Conservation (phyloP, 495 filamentous ascomycete species). For the Penicillium chermesinum region DNA sequence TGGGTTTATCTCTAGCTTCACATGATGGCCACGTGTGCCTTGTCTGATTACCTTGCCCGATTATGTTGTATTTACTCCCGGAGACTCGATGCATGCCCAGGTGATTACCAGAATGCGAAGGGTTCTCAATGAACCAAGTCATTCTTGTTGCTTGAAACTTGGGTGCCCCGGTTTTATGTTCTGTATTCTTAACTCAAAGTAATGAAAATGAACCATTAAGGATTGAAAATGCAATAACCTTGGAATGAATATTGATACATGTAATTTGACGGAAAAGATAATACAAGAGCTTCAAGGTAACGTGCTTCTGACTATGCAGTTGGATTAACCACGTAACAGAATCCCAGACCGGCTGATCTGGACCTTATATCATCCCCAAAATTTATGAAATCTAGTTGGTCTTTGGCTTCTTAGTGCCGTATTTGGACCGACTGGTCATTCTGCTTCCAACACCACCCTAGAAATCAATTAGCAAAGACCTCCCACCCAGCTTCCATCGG, state of each 20-base stretch:
- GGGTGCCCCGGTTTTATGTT: too few species aligned
- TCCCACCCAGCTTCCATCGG: too few species aligned
- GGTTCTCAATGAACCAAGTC: slow-evolving; percentile 7
- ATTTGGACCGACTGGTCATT: slow-evolving; percentile 84
- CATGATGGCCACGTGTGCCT: slow-evolving; percentile 5
- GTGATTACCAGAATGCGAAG: slow-evolving; percentile 18
- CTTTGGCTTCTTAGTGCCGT: slow-evolving; percentile 98
- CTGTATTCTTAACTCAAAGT: too few species aligned
- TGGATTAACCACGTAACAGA: background rate
- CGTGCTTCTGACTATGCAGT: background rate
- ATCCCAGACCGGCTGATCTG: background rate
- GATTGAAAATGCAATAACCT: slow-evolving; percentile 3
- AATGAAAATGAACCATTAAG: too few species aligned
- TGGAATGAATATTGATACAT: slow-evolving; percentile 11
- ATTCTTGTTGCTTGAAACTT: too few species aligned
- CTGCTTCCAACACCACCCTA: slow-evolving; percentile 88
- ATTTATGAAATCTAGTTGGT: slow-evolving; percentile 29
- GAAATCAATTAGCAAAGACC: slow-evolving; percentile 12
- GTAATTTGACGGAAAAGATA: slow-evolving; percentile 9
- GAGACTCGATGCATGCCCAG: slow-evolving; percentile 21
- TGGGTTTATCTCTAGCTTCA: background rate
- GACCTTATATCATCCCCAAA: background rate
- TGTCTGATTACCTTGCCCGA: slow-evolving; percentile 23
- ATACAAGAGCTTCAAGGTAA: slow-evolving; percentile 1
- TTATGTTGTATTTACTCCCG: too few species aligned